Percentiles rank a stretch among this genome's conserved stretches.
Evolutionary conservation across 2,329 filamentous ascomycete genomes (phyloP).

Genomic region (Aureobasidium sp.): DNA sequence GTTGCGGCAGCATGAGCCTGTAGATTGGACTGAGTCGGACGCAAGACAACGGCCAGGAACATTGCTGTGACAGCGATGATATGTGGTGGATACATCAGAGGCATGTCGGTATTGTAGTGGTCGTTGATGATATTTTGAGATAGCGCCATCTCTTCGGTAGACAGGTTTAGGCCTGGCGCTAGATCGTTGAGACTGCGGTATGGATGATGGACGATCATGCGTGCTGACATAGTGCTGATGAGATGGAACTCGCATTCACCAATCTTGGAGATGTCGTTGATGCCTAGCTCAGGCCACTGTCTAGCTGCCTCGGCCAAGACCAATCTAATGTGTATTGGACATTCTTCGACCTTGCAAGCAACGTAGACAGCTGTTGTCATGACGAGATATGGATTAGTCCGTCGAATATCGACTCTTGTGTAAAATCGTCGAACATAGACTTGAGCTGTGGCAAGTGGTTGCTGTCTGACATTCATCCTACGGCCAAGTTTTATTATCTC

Average conservation of each 20-base stretch:
- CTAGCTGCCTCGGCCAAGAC: slow-evolving; percentile 79
- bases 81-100: slow-evolving; percentile 77
- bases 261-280: slow-evolving; percentile 70
- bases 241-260: slow-evolving; percentile 92
- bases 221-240: slow-evolving; percentile 83
- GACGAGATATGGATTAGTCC: slow-evolving; percentile 88
- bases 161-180: slow-evolving; percentile 51
- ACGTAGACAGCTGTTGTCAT: slow-evolving; percentile 88
- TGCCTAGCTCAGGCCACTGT: slow-evolving; percentile 73
- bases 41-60: slow-evolving; percentile 72
- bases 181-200: slow-evolving; percentile 73
- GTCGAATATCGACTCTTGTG: slow-evolving; percentile 78
- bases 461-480: slow-evolving; percentile 76
- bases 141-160: slow-evolving; percentile 65
- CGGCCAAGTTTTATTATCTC: slow-evolving; percentile 78
- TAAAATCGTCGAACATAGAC: slow-evolving; percentile 95
- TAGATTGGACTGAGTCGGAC: slow-evolving; percentile 50
- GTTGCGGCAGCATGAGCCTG: slow-evolving; percentile 30
- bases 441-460: slow-evolving; percentile 88
- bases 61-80: slow-evolving; percentile 81
- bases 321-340: slow-evolving; percentile 87
- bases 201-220: slow-evolving; percentile 83
- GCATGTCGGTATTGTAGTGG: slow-evolving; percentile 86
- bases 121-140: slow-evolving; percentile 85
- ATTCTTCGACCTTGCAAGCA: slow-evolving; percentile 97